These are phyloP conservation scores for Karstenula rhodostoma DNA, from an alignment of 2,329 filamentous ascomycete species.

Conservation along the genomic window DNA sequence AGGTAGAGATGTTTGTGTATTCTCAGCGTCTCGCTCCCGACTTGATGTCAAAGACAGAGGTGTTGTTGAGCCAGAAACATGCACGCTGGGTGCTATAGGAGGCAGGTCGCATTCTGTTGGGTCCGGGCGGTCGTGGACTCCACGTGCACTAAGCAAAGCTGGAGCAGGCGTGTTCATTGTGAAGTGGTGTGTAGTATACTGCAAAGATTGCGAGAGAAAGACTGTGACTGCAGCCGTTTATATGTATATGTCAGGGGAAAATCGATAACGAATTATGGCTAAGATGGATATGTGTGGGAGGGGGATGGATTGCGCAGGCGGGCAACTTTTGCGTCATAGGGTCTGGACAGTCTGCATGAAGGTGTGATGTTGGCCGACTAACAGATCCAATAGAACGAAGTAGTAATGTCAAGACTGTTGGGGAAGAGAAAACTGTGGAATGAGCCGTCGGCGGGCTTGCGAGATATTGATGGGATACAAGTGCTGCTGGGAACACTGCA, in stretches of 20 bases:
- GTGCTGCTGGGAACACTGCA: slow-evolving; percentile 2
- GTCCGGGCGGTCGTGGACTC: neutral
- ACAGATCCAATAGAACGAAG: neutral
- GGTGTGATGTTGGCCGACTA: neutral
- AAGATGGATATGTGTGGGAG: neutral
- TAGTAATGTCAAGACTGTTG: neutral
- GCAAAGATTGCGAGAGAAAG: neutral
- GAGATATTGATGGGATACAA: neutral
- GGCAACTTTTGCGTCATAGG: neutral
- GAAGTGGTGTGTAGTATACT: neutral
- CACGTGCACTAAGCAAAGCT: neutral
- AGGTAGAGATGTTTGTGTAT: neutral
- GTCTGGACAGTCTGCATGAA: neutral
- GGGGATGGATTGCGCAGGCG: neutral
- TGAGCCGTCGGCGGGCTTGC: neutral
- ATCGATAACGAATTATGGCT: neutral
- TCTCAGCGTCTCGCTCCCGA: neutral
- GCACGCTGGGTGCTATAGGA: slow-evolving; percentile 4
- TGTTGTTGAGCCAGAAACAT: neutral
- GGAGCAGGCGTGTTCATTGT: neutral
- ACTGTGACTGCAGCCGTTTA: neutral
- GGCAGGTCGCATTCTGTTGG: neutral
- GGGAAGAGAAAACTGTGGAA: neutral
- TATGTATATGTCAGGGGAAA: neutral
- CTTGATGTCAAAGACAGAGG: neutral